Evolutionary conservation across 768 basidiomycete species (phyloP).

Genomic region (Panellus pusillus): DNA sequence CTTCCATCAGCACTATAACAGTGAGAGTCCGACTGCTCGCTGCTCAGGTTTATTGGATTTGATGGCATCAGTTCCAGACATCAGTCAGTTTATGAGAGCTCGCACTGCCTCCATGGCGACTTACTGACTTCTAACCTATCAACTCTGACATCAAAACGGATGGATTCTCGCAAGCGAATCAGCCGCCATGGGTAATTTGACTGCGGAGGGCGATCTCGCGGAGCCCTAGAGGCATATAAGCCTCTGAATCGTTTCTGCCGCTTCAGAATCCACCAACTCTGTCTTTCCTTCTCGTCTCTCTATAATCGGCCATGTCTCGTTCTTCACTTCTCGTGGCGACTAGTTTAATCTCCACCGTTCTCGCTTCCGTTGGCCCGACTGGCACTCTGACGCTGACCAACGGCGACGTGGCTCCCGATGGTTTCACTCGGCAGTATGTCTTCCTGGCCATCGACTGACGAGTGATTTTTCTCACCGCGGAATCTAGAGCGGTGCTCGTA

Average conservation of each 20-base stretch:
- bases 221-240: not conserved
- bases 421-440: conserved; percentile 11
- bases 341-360: conserved; percentile 5
- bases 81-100: too few relatives aligned
- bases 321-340: conserved; percentile 6
- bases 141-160: too few relatives aligned
- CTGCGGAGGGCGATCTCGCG: not conserved
- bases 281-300: not conserved
- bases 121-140: too few relatives aligned
- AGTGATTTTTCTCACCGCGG: too few relatives aligned
- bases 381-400: conserved; percentile 13
- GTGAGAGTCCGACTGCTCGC: not conserved
- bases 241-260: not conserved
- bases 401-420: conserved; percentile 13
- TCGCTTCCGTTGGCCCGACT: conserved; percentile 17
- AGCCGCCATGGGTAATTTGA: not conserved
- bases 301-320: not conserved
- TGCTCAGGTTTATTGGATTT: not conserved
- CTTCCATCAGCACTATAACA: too few relatives aligned
- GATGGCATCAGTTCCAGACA: not conserved
- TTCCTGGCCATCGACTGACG: not conserved
- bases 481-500: conserved; percentile 3
- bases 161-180: too few relatives aligned
- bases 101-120: too few relatives aligned
- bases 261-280: not conserved